Evolutionary conservation across 768 basidiomycete genomes (phyloP), one percentile per base, ranked within the genome.

Genomic region (Tulasnella sp.): DNA sequence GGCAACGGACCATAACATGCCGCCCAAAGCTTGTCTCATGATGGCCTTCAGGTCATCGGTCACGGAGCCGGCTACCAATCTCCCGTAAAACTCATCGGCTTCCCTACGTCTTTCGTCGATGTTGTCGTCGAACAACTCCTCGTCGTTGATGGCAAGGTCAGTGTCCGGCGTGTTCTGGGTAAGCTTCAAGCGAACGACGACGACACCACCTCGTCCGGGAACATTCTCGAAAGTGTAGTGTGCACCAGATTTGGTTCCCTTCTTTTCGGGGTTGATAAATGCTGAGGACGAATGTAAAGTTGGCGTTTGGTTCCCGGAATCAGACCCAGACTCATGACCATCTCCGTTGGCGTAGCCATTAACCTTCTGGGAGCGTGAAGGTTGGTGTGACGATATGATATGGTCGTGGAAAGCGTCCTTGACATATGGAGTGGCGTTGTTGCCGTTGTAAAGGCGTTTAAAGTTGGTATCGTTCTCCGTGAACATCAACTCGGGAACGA

Each of bases 381-480:
- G 85, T 39, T 88, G 82, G 69, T 98, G 94, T 4, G 75, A 76
- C 1, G 82, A 81, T 62, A 99, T 83, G 68, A 99, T 89, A 68
- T 98, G 89, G 69, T 99, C 93, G 65, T 99, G 94, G 75, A 99
- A 99, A 9, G 86, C 93, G 66, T 99, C 96, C 71, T 99, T 99
- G 65, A 87, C 86, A 65, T 83, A 92, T 2, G 78, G 76, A 0
- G 82, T 81, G 50, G 77, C 74, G 72, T 99, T 99, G 62, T 82
- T 73, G 6, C 87, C 92, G 19, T 83, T 85, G 67, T 97, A 99
- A 23, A 99, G 75, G 53, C 96, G 79, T 66, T 77, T 76, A 68
- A 84, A 94, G 74, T 99, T 99, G 60, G 94, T 96, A 67, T 98
- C 88, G 69, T 98, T 99, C 65, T 97, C 94, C 12, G 92, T 93